Conservation (phyloP, 1,139 yeast genomes). For the Geotrichum histeridarum region DNA sequence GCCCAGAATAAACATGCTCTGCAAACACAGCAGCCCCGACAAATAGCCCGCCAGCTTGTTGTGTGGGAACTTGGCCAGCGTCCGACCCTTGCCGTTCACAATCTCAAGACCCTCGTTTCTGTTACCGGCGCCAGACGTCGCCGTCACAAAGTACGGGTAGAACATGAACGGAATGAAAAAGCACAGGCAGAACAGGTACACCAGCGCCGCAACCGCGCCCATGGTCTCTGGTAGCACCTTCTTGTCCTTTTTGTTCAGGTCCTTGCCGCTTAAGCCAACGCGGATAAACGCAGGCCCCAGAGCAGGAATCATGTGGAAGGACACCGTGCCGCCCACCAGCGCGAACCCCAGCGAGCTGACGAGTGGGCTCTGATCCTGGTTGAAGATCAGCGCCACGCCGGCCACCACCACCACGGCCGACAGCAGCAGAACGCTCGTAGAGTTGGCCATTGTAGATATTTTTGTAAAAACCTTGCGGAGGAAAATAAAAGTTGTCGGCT, state of each 20-base stretch:
- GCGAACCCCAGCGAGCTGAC: slow-evolving; percentile 51
- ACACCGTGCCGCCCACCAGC: slow-evolving; percentile 57
- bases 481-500: background rate
- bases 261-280: slow-evolving; percentile 80
- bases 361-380: slow-evolving; percentile 28
- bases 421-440: slow-evolving; percentile 1
- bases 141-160: slow-evolving; percentile 66
- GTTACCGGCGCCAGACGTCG: slow-evolving; percentile 53
- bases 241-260: slow-evolving; percentile 62
- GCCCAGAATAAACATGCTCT: slow-evolving; percentile 80
- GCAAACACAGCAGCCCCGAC: slow-evolving; percentile 76
- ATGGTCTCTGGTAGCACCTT: slow-evolving; percentile 84
- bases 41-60: slow-evolving; percentile 79
- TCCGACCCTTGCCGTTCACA: slow-evolving; percentile 24
- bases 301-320: slow-evolving; percentile 60
- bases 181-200: slow-evolving; percentile 75
- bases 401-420: slow-evolving; percentile 11
- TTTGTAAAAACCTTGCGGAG: background rate
- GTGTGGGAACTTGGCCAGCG: slow-evolving; percentile 57
- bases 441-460: background rate
- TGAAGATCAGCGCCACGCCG: slow-evolving; percentile 25
- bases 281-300: slow-evolving; percentile 61
- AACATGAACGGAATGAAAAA: slow-evolving; percentile 86
- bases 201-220: slow-evolving; percentile 81
- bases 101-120: slow-evolving; percentile 41